Evolutionary conservation across 257 asterid species (phyloP).

Genomic region (Craterostigma plantagineum): DNA sequence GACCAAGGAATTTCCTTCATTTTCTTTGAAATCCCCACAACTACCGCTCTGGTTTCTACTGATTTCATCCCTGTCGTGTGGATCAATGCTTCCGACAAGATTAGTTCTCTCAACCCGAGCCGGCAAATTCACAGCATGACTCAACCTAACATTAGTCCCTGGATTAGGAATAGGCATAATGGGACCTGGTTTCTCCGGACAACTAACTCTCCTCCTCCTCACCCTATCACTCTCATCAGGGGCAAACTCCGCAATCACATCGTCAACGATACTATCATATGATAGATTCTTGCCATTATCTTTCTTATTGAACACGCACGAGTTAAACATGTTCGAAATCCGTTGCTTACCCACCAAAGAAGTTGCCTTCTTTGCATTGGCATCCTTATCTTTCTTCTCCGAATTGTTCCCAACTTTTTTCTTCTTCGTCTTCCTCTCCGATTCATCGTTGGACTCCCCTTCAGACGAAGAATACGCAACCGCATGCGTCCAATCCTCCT

Average conservation of each 20-base stretch:
- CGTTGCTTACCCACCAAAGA: slow-evolving; percentile 85
- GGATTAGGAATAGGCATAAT: too few species aligned
- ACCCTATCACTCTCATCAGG: slow-evolving; percentile 80
- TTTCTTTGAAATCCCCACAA: too few species aligned
- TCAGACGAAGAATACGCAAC: slow-evolving; percentile 44
- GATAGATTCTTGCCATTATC: slow-evolving; percentile 33
- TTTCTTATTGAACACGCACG: slow-evolving; percentile 56
- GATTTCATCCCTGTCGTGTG: too few species aligned
- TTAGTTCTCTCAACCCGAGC: too few species aligned
- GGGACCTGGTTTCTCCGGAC: too few species aligned
- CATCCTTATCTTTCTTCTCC: slow-evolving; percentile 48
- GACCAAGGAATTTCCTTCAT: too few species aligned
- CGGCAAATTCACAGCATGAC: too few species aligned
- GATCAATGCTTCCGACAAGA: too few species aligned
- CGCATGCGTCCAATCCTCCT: slow-evolving; percentile 77
- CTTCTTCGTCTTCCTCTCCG: slow-evolving; percentile 30
- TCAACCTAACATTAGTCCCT: too few species aligned
- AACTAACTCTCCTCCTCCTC: slow-evolving; percentile 38
- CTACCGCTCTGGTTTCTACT: too few species aligned
- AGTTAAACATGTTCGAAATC: slow-evolving; percentile 63
- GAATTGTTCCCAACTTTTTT: slow-evolving; percentile 24
- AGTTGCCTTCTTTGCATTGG: slow-evolving; percentile 41
- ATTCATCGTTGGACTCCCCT: slow-evolving; percentile 45
- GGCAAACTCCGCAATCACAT: slow-evolving; percentile 83
- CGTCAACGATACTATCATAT: slow-evolving; percentile 71